These are phyloP conservation scores for Erysimum cheiri DNA, from an alignment of 441 rosid species.

Conservation along the genomic window DNA sequence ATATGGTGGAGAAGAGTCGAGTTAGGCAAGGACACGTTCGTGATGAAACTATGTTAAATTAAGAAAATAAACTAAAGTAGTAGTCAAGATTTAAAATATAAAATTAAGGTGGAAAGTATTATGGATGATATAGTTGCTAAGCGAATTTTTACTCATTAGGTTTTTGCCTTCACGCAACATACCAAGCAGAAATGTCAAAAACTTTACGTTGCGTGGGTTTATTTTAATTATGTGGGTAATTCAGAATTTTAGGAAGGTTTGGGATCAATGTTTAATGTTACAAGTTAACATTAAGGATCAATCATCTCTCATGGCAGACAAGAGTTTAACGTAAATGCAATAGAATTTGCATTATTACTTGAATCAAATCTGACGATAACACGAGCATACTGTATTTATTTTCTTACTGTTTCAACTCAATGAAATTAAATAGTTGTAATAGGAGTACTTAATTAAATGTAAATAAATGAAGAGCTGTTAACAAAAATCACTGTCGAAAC, in stretches of 20 bases:
- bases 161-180: conserved; percentile 62
- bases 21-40: conserved; percentile 45
- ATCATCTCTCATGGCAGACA: background rate
- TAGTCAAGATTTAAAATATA: conserved; percentile 32
- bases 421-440: background rate
- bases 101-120: conserved; percentile 30
- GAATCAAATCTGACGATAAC: background rate
- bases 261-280: background rate
- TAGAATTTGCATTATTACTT: background rate
- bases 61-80: background rate
- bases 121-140: conserved; percentile 51
- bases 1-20: conserved; percentile 37
- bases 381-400: background rate
- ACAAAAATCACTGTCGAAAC: background rate
- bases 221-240: conserved; percentile 2
- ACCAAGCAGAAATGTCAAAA: conserved; percentile 38
- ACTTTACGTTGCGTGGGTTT: conserved; percentile 8
- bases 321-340: conserved; percentile 1
- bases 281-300: background rate
- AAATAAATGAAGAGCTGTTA: background rate
- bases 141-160: conserved; percentile 41
- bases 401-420: conserved; percentile 22
- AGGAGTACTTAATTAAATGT: too few relatives aligned
- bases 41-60: conserved; percentile 11
- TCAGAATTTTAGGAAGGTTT: conserved; percentile 1